phyloP scores from a whole-genome alignment of 345 rosid genomes.

The Anacardium occidentale region DNA sequence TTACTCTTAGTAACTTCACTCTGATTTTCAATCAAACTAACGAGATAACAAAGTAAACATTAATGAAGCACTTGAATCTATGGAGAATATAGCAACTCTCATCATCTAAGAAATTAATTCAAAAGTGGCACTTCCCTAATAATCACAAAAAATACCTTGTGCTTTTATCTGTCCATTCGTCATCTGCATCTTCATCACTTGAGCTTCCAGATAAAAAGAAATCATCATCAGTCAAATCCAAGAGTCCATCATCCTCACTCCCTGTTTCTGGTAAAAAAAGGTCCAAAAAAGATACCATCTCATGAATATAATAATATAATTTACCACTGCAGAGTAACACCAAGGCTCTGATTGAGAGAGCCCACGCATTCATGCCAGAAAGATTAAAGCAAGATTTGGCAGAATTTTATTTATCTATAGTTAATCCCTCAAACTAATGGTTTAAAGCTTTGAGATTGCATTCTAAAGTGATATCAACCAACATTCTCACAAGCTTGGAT shows the following conservation, averaged over 20 bases:
- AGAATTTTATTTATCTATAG: background rate
- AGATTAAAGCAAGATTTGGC: background rate
- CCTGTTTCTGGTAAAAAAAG: constrained; percentile 73
- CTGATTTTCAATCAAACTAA: background rate
- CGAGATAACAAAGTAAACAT: background rate
- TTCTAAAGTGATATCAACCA: background rate
- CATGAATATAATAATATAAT: background rate
- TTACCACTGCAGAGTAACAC: constrained; percentile 3
- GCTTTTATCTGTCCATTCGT: constrained; percentile 96
- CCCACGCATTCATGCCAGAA: background rate
- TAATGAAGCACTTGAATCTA: background rate
- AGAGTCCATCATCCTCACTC: constrained; percentile 95
- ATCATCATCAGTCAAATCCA: constrained; percentile 95
- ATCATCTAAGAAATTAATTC: background rate
- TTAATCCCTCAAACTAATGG: background rate
- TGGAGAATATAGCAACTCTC: background rate
- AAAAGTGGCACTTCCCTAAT: background rate
- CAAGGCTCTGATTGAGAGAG: background rate
- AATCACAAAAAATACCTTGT: constrained; percentile 52
- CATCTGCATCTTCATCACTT: constrained; percentile 98
- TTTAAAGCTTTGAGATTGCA: background rate
- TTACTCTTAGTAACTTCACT: background rate
- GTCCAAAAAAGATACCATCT: constrained; percentile 15
- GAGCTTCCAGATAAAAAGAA: constrained; percentile 87
- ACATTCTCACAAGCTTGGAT: no score